phyloP scores from a whole-genome alignment of 2,329 filamentous ascomycete genomes.

The Blastomyces parvus region DNA sequence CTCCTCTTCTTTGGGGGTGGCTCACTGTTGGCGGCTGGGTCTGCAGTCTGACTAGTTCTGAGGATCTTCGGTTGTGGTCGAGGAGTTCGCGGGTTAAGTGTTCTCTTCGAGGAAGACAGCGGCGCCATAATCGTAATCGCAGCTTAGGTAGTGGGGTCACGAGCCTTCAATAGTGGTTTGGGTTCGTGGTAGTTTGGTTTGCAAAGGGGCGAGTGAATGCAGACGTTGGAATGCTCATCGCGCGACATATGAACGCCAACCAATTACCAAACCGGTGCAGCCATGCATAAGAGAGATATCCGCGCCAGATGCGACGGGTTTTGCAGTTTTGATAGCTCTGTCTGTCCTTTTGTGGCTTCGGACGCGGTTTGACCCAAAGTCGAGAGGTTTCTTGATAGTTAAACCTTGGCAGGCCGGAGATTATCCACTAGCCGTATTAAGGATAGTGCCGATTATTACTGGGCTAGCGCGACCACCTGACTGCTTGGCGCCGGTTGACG shows the following conservation, averaged over 20 bases:
- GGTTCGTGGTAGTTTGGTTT: background rate
- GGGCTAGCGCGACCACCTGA: constrained; percentile 3
- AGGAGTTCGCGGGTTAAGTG: constrained; percentile 22
- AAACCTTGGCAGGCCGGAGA: background rate
- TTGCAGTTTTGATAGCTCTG: background rate
- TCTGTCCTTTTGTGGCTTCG: background rate
- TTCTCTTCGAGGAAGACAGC: constrained; percentile 20
- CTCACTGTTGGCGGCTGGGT: constrained; percentile 36
- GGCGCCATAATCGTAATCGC: constrained; percentile 25
- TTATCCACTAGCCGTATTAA: background rate
- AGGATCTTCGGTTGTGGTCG: constrained; percentile 21
- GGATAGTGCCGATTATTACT: background rate
- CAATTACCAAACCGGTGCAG: background rate
- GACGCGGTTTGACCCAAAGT: background rate
- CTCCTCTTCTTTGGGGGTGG: constrained; percentile 60
- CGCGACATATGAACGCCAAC: background rate
- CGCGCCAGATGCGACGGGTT: background rate
- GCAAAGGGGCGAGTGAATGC: background rate
- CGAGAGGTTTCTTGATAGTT: background rate
- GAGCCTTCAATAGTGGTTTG: background rate
- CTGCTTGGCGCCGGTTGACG: background rate
- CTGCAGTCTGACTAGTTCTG: constrained; percentile 24
- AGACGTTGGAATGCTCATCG: background rate
- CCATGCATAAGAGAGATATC: background rate
- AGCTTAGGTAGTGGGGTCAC: background rate